phyloP scores from a whole-genome alignment of 179 eudicot species.

The Camellia oleifera region DNA sequence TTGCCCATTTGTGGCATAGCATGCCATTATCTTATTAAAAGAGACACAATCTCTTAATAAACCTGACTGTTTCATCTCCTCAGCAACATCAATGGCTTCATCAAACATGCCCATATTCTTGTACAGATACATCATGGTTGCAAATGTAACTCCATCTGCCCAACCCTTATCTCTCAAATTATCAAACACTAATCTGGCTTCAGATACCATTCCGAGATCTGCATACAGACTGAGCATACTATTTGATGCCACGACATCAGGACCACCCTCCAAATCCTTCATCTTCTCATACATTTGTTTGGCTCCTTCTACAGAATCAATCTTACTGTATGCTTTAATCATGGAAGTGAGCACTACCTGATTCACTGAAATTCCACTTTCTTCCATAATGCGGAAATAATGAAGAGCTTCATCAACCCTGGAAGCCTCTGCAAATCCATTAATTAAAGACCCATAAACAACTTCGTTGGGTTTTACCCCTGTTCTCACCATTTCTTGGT shows the following conservation, averaged over 20 bases:
- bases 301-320: constrained; percentile 61
- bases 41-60: constrained; percentile 49
- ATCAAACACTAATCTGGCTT: constrained; percentile 58
- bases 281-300: constrained; percentile 55
- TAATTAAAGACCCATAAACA: constrained; percentile 73
- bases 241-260: constrained; percentile 76
- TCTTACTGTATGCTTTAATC: constrained; percentile 71
- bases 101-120: constrained; percentile 83
- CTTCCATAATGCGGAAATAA: constrained; percentile 58
- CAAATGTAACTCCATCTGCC: constrained; percentile 72
- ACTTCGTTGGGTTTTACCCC: constrained; percentile 71
- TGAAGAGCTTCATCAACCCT: constrained; percentile 55
- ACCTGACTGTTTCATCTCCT: constrained; percentile 69
- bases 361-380: constrained; percentile 52
- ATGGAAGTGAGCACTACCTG: constrained; percentile 72
- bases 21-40: constrained; percentile 66
- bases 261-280: constrained; percentile 60
- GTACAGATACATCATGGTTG: constrained; percentile 73
- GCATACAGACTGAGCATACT: constrained; percentile 79
- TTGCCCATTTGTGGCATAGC: constrained; percentile 65
- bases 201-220: constrained; percentile 69
- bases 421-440: constrained; percentile 74
- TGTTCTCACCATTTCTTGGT: constrained; percentile 49
- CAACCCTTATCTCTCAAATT: constrained; percentile 40
- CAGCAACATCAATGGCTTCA: constrained; percentile 67